Evolutionary conservation across 345 rosid species (phyloP), one percentile per base, ranked within the genome.

Genomic region (Reutealis trisperma): DNA sequence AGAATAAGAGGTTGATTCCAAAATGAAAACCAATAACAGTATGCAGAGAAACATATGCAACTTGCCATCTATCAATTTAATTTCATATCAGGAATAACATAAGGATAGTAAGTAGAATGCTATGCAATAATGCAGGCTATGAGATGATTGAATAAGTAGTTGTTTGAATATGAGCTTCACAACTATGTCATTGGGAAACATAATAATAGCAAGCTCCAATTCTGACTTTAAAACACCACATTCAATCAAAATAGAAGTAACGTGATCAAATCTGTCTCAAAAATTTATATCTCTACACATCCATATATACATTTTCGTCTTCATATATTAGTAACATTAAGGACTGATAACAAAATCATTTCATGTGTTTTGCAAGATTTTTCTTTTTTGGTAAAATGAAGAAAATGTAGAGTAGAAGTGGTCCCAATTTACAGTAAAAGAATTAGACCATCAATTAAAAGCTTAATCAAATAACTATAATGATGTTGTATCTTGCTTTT

Each of bases 121-220:
- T 2, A 22, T 24, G 63, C 9, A 22, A n/a, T 34, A 64, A 37
- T 32, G 42, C 51, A 62, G 63, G 59, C 67, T 75, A 30, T 44
- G 14, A 61, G 52, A 63, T 5, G 47, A 60, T 59, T 27, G 13
- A 30, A 25, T 24, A 70, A 70, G 68, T 30, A 9, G 25, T 73
- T 77, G 92, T 97, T 97, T 94, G 90, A 32, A 93, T 83, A 79
- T 93, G 98, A 81, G 97, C 98, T 85, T 94, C 98, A 37, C 97
- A 94, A 83, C 98, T 78, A 94, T 94, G 77, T 90, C 95, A 84
- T 93, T 93, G 57, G 97, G 97, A 91, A 93, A 93, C 77, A 93
- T 94, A 83, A 94, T 83, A 74, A 93, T 76, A 57, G 89, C 87
- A 86, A 94, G 94, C 90, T 94, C 98, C 78, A n/a, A n/a, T n/a